phyloP scores from a whole-genome alignment of 2,329 filamentous ascomycete genomes.

The Aureobasidium sp. region DNA sequence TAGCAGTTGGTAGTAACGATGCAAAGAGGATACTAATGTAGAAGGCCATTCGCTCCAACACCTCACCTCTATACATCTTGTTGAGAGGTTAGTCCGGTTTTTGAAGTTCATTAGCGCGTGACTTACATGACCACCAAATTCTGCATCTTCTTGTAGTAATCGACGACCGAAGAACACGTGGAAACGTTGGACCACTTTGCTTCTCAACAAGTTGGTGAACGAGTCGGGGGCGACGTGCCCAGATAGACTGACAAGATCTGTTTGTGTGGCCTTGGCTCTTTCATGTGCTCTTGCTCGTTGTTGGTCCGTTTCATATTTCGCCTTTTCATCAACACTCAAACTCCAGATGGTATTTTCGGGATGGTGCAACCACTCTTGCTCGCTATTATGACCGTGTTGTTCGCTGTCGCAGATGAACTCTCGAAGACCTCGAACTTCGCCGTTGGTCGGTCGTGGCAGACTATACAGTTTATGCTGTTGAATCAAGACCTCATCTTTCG shows the following conservation, averaged over 20 bases:
- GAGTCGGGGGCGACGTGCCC: constrained; percentile 3
- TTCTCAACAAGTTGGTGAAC: constrained; percentile 1
- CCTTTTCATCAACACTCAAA: constrained; percentile 16
- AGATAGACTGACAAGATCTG: constrained; percentile 3
- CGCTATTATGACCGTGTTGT: background rate
- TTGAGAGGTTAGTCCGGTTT: too few relatives aligned
- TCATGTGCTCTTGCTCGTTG: constrained; percentile 11
- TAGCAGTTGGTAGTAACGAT: constrained; percentile 21
- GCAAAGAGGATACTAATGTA: constrained; percentile 19
- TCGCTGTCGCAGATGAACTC: constrained; percentile 9
- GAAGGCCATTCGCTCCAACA: constrained; percentile 1
- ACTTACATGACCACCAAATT: constrained; percentile 4
- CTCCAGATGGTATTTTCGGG: constrained; percentile 22
- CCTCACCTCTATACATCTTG: background rate
- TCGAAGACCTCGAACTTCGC: constrained; percentile 5
- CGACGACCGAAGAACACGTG: background rate
- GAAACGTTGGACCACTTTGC: background rate
- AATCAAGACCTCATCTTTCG: background rate
- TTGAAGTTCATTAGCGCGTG: too few relatives aligned
- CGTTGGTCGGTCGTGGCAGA: background rate
- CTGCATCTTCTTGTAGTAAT: constrained; percentile 5
- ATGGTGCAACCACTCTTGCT: constrained; percentile 19
- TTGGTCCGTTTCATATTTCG: constrained; percentile 4
- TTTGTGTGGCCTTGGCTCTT: constrained; percentile 8
- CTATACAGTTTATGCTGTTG: constrained; percentile 8